Base-by-base conservation (phyloP, 306 rosid genomes). In the Carpinus viminea region DNA sequence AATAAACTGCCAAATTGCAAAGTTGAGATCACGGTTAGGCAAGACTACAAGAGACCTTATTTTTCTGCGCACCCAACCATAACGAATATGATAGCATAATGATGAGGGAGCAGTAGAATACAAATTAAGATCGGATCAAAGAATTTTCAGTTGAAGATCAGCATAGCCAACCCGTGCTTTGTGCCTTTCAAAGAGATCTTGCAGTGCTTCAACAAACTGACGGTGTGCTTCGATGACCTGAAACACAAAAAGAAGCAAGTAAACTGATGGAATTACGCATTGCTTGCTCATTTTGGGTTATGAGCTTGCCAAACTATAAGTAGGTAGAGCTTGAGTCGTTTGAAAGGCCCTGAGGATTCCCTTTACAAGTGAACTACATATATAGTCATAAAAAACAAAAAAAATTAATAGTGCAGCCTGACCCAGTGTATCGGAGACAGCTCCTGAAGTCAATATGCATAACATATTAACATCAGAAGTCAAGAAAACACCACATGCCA, bases 111-210 rank as follows among this genome's bases (percentile, higher is more conserved):
- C 4, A 66, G 45, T 4, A 4, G 28, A 70, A 69, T 26, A 38
- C 21, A 79, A 61, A 64, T 26, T 20, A 51, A 47, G 18, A 68
- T 76, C 34, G 45, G 31, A 54, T 93, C 97, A 93, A 73, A 89
- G 82, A 28, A 94, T 81, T 84, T 83, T 90, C 83, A 92, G 75
- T 26, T 89, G 91, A 55, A 89, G 96, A 56, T 90, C 83, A 10
- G 96, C 85, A 77, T 82, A 83, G 62, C 98, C 97, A 79, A 86
- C 90, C 72, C 26, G 85, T 66, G 86, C 90, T 85, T 90, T 94
- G 86, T 92, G 87, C 89, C 85, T 83, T 80, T 92, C 98, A 34
- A 92, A 94, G 72, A 94, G 96, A 68, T 87, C 91, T 84, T 87
- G 78, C 34, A 94, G 90, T 68, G 92, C 91, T 82, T 90, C 83